These are phyloP conservation scores for Ophiobolus disseminans DNA, from an alignment of 2,329 filamentous ascomycete species.

Conservation along the genomic window DNA sequence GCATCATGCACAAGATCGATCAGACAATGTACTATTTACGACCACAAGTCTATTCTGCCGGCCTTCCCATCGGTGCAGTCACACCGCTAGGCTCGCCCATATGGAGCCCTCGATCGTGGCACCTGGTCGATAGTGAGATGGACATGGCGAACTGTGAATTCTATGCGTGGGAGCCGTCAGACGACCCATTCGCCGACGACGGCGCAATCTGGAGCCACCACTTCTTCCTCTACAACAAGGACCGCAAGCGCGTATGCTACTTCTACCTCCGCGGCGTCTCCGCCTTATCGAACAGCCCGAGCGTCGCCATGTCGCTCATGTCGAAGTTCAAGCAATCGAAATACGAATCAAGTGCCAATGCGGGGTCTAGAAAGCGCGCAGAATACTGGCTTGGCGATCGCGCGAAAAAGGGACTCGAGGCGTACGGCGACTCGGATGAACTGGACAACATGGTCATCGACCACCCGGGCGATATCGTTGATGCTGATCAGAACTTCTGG, in stretches of 20 bases:
- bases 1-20: slow-evolving; percentile 86
- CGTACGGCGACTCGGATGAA: slow-evolving; percentile 54
- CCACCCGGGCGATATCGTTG: slow-evolving; percentile 47
- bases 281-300: slow-evolving; percentile 71
- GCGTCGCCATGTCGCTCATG: slow-evolving; percentile 46
- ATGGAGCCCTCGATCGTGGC: slow-evolving; percentile 93
- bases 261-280: slow-evolving; percentile 90
- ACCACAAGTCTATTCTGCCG: slow-evolving; percentile 59
- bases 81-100: slow-evolving; percentile 61
- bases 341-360: slow-evolving; percentile 57
- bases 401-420: slow-evolving; percentile 54
- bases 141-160: slow-evolving; percentile 84
- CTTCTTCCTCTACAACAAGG: slow-evolving; percentile 97
- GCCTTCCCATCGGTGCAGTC: slow-evolving; percentile 55
- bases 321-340: slow-evolving; percentile 52
- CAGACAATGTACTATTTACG: slow-evolving; percentile 84
- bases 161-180: slow-evolving; percentile 87
- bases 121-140: slow-evolving; percentile 93
- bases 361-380: slow-evolving; percentile 78
- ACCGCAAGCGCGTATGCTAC: slow-evolving; percentile 90
- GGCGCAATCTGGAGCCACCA: slow-evolving; percentile 94
- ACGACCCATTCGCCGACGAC: slow-evolving; percentile 91
- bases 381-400: slow-evolving; percentile 85
- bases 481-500: slow-evolving; percentile 50
- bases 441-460: slow-evolving; percentile 51